Evolutionary conservation across 345 rosid genomes (phyloP), one percentile per base, ranked within the genome.

Genomic region (Cardamine resedifolia): DNA sequence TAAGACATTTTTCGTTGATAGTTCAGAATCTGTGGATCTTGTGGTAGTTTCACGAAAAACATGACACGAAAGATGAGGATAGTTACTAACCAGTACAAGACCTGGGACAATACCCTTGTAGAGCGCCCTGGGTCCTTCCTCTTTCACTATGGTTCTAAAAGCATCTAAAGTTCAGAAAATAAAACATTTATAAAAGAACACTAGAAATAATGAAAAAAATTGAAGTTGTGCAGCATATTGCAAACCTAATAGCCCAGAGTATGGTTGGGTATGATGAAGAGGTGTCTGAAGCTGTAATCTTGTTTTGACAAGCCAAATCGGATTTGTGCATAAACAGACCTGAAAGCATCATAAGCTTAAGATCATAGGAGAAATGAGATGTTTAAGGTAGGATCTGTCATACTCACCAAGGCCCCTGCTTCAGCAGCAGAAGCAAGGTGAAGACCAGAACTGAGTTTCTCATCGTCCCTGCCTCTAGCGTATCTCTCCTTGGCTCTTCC

Each of bases 401-500:
- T 43, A 76, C 90, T 83, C 47, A 94, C 98, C 90, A 94, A 79
- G 77, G 81, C 91, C 70, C 98, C 96, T 41, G 97, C 96, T 85
- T 94, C 97, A 52, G 98, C 97, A 66, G 98, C 96, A 72, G 96
- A 87, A 79, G 88, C 90, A 63, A 94, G 92, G 81, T 94, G 97
- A 75, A 88, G 88, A 64, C 81, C 77, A 39, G 97, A 85, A 51
- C 85, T 86, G 66, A 89, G 80, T 69, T 76, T 86, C 64, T 77
- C 85, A 44, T 74, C 66, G 24, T 87, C 88, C 77, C 85, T 83
- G 71, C 62, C 80, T 77, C 58, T 78, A 53, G 86, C 84, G 68
- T 94, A 91, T 80, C 97, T 87, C 66, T 88, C 73, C 63, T 89
- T 94, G 58, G 96, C 96, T 83, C 89, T 87, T 52, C 95, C 87